phyloP scores from a whole-genome alignment of 495 filamentous ascomycete genomes.

The Peziza echinospora region DNA sequence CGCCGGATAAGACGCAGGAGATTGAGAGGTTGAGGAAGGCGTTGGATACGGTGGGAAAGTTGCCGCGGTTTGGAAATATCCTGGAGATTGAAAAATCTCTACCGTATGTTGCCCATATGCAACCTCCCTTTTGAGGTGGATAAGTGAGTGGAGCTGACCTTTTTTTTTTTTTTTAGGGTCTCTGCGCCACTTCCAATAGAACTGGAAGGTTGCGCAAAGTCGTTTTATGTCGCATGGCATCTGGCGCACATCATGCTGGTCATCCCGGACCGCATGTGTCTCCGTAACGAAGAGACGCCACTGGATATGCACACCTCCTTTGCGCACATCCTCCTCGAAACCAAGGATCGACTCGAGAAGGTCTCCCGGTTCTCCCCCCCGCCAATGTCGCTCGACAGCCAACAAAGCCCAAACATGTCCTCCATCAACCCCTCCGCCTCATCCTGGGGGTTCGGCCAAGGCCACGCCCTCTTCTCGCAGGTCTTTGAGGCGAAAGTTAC shows the following conservation, averaged over 20 bases:
- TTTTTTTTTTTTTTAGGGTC: too few relatives aligned
- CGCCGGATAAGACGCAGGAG: conserved; percentile 5
- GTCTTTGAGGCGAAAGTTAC: conserved; percentile 10
- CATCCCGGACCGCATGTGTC: conserved; percentile 13
- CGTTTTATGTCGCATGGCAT: conserved; percentile 16
- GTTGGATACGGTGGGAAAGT: conserved; percentile 10
- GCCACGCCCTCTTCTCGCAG: conserved; percentile 3
- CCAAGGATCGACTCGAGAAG: conserved; percentile 10
- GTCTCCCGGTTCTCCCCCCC: neutral
- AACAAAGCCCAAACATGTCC: too few relatives aligned
- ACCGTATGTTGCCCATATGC: neutral
- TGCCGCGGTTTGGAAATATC: conserved; percentile 15
- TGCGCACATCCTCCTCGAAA: conserved; percentile 11
- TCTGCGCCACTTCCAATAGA: conserved; percentile 4
- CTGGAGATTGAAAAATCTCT: neutral
- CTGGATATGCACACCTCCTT: conserved; percentile 14
- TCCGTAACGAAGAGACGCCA: conserved; percentile 14
- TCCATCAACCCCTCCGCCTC: neutral
- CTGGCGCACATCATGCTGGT: conserved; percentile 13
- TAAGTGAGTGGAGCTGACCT: too few relatives aligned
- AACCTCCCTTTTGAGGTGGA: too few relatives aligned
- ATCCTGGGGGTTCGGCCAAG: neutral
- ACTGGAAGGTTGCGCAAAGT: conserved; percentile 14
- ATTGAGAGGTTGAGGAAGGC: conserved; percentile 10
- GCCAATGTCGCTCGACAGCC: neutral